Percentiles rank a stretch among this genome's conserved stretches.
Evolutionary conservation across 192 early-diverging fungal species (phyloP).

Genomic region (Backusella morwellensis): DNA sequence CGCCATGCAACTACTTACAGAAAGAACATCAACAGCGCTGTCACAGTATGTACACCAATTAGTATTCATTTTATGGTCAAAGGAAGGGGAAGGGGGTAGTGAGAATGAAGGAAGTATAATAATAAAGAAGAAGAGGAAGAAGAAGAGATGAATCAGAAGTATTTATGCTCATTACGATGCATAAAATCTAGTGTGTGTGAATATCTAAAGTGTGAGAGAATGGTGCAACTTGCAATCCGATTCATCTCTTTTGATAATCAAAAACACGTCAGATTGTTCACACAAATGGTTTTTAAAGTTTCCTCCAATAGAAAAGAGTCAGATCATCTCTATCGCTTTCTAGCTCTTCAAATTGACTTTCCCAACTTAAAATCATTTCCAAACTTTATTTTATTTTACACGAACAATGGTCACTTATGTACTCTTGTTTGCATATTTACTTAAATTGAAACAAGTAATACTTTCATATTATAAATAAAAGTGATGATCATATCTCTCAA

Average conservation of each 20-base stretch:
- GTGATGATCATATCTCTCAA: not conserved
- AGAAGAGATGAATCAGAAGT: not conserved
- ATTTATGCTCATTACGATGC: not conserved
- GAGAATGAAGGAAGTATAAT: not conserved
- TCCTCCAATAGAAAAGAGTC: not conserved
- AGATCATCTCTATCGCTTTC: no score
- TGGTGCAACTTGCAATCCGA: not conserved
- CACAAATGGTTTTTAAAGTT: not conserved
- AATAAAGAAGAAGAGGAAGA: not conserved
- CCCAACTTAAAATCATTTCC: no score
- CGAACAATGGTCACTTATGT: no score
- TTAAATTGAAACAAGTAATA: not conserved
- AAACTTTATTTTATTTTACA: no score
- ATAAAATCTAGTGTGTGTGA: conserved; percentile 5
- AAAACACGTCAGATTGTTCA: not conserved
- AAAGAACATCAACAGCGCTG: conserved; percentile 25
- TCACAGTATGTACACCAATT: conserved; percentile 37
- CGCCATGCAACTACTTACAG: conserved; percentile 9
- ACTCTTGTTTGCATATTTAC: no score
- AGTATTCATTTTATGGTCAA: conserved; percentile 24
- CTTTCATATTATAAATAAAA: not conserved
- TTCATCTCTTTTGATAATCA: not conserved
- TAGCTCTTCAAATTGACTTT: no score
- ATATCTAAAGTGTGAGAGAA: conserved; percentile 5
- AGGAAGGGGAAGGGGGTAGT: not conserved